Evolutionary conservation across 2,329 filamentous ascomycete species (phyloP), one percentile per base, ranked within the genome.

Genomic region (Pseudogymnoascus sp.): DNA sequence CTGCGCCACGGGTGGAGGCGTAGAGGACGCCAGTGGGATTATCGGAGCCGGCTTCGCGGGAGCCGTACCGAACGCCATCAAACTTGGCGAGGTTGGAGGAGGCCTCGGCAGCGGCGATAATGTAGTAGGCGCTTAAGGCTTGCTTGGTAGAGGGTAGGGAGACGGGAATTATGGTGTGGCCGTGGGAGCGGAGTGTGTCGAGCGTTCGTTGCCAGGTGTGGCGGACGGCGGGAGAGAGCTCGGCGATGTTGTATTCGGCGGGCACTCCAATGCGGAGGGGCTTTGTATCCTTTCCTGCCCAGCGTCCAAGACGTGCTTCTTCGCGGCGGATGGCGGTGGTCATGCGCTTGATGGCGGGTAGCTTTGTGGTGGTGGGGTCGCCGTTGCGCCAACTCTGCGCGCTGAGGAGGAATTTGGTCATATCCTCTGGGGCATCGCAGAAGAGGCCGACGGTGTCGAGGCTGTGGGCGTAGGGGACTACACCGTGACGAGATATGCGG

Each of bases 71-170:
- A n/a, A 97, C 85, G 18, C 94, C 94, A 69, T 99, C 95, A 73
- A 97, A 99, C 73, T 96, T 97, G 62, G 94, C 90, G 2, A 99
- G 83, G 69, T 99, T 99, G 14, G 93, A 97, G 1, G 91, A 91
- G 3, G 94, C 94, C 75, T 99, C 94, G 14, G 94, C 93, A 0
- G 94, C 91, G 0, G 94, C 95, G 61, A 99, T 86, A 61, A 99
- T 84, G 74, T 99, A 99, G 77, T 99, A 99, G 35, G 94, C 89
- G 18, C 92, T 90, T 0, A 99, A 83, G 0, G 94, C 93, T 67
- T 90, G 86, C 64, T 85, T 87, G 1, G 93, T 99, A 0, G 87
- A 85, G 0, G 93, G 92, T 4, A 99, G 80, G 2, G 88, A 90
- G 14, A 97, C 83, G 1, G 89, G 83, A 9, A 90, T 83, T 11